Base-by-base conservation (phyloP, 306 rosid species). In the Acacia melanoxylon region DNA sequence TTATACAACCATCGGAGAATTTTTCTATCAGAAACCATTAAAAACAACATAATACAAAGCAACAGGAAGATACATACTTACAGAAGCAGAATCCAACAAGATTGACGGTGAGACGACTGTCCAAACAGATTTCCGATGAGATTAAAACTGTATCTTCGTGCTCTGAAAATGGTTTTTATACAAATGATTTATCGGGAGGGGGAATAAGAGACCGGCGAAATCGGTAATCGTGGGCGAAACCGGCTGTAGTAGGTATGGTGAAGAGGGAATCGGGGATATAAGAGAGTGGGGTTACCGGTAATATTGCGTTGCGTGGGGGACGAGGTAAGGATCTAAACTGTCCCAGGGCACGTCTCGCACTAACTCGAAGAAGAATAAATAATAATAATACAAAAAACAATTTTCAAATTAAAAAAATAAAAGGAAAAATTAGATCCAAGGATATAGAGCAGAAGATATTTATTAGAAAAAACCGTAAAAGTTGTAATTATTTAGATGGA, bases 171-270 rank as follows among this genome's bases (percentile, higher is more conserved):
- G 41, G 33, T 14, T 59, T 75, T 81, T 83, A 76, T 85, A 72
- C 54, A 2, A 19, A 70, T 45, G 59, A 54, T 58, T 74, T 81
- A 69, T 77, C 63, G 78, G 72, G 85, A 6, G 46, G 10, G 85
- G 74, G 11, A 22, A 42, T 12, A n/a, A 2, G 58, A 24, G 72
- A 90, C 94, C 85, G 92, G 84, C 77, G 69, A 72, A 78, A 52
- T 68, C 91, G 86, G 90, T 77, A 22, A 48, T 40, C 54, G 31
- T 33, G 76, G 37, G 22, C n/a, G 10, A 24, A 13, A 89, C 97
- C 89, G 93, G 93, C 49, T 83, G 72, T 86, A 76, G 79, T 75
- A 11, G 90, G 94, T 92, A 25, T 48, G 22, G 73, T 16, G 48
- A 8, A 6, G 41, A 37, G 41, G 41, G 41, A 37, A 8, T 37